Conservation (phyloP, 148 eudicot genomes). For the Vaccinium vitisidaea region DNA sequence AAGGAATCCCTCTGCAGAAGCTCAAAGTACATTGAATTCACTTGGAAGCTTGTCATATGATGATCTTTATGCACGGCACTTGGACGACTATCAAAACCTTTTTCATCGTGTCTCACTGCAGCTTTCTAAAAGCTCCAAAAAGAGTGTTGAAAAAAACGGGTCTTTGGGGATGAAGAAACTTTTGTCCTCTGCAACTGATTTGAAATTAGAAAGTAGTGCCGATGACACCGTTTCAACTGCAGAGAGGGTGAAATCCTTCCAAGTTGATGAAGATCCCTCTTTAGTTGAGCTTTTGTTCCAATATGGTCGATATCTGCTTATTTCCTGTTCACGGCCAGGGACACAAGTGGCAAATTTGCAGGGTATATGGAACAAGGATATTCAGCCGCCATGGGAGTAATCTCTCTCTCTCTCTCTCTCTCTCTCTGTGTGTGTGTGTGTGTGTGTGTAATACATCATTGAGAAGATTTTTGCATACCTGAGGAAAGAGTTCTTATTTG, state of each 20-base stretch:
- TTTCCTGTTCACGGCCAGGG: slow-evolving; percentile 77
- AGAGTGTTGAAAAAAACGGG: neutral
- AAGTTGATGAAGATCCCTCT: slow-evolving; percentile 77
- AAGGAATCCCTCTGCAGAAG: slow-evolving; percentile 57
- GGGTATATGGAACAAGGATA: slow-evolving; percentile 77
- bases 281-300: slow-evolving; percentile 77
- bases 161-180: neutral
- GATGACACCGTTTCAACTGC: slow-evolving; percentile 41
- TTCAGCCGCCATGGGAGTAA: slow-evolving; percentile 71
- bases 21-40: slow-evolving; percentile 37
- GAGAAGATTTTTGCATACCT: neutral
- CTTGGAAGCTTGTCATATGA: slow-evolving; percentile 44
- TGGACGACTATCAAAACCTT: slow-evolving; percentile 72
- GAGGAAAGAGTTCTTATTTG: neutral
- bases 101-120: slow-evolving; percentile 75
- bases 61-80: slow-evolving; percentile 62
- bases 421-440: neutral
- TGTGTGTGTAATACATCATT: too few relatives aligned
- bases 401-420: slow-evolving; percentile 4
- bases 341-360: slow-evolving; percentile 78
- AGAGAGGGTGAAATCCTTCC: slow-evolving; percentile 65
- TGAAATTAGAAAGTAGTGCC: neutral
- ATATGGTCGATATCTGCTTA: slow-evolving; percentile 79
- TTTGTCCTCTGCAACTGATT: neutral
- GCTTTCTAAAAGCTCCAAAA: slow-evolving; percentile 49